Base-by-base conservation (phyloP, 768 basidiomycete genomes). In the Suillus clintonianus region DNA sequence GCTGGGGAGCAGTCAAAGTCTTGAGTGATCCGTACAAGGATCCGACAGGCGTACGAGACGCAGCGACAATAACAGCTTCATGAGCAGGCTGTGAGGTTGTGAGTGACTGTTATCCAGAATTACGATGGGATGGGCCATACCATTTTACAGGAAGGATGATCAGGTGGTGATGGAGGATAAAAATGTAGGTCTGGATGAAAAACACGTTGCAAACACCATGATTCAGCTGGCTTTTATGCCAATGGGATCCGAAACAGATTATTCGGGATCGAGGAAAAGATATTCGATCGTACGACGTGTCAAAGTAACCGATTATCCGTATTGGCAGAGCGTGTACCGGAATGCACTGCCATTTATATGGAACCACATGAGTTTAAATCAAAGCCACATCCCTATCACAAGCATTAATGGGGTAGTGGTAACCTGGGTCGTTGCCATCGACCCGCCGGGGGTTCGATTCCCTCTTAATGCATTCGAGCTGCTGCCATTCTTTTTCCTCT, bases 1-100 rank as follows among this genome's bases (percentile, higher is more conserved):
- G 91, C 75, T 99, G 90, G 59, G 94, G 88, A 17, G 97, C 97
- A 15, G 93, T 92, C 74, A 97, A 81, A 45, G 87, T 80, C 78
- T 97, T 94, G 76, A 99, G 88, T 14, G 87, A 74, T 59, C 97
- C 97, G 71, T 96, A 93, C 73, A 99, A 83, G 51, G 94, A 94
- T 50, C 93, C 96, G 64, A 97, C 92, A 51, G 97, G 95, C 17
- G 97, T 99, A 68, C 97, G 89, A 62, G 91, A 89, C 37, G 94
- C 96, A 70, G 93, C 88, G 70, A 97, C 91, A 80, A 98, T 97
- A 80, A 95, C 94, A 64, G 87, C 91, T 89, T 95, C 90, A 81
- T 89, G 86, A 63, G 85, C 79, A 61, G 75, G 75, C 76, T 78
- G 69, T 1, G n/a, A 57, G n/a, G 41, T 53, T 45, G 39, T n/a